Conservation (phyloP, 2,329 filamentous ascomycete species). For the Macrophomina tecta region DNA sequence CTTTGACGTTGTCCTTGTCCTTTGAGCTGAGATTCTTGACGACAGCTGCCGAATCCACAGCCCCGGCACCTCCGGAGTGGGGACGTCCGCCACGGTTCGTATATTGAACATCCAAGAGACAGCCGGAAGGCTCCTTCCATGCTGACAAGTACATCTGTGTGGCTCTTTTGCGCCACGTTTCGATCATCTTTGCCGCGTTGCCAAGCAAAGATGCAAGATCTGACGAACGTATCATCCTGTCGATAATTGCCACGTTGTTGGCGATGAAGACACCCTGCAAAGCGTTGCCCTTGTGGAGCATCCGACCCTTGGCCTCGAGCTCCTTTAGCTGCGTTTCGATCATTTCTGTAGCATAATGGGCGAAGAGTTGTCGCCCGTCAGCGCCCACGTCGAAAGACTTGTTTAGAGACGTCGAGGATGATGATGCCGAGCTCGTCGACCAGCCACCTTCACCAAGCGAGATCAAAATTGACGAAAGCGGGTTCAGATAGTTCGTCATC, state of each 20-base stretch:
- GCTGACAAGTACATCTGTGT: constrained; percentile 80
- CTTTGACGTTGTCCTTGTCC: constrained; percentile 94
- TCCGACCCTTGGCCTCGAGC: constrained; percentile 75
- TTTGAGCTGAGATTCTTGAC: constrained; percentile 84
- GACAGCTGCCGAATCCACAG: constrained; percentile 78
- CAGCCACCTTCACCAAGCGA: constrained; percentile 94
- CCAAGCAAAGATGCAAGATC: constrained; percentile 75
- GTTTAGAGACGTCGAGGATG: constrained; percentile 63
- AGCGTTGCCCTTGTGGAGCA: constrained; percentile 76
- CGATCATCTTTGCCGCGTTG: constrained; percentile 69
- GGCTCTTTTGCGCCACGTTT: constrained; percentile 87
- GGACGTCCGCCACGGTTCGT: constrained; percentile 78
- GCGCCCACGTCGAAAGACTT: constrained; percentile 86
- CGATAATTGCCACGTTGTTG: constrained; percentile 83
- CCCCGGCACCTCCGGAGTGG: constrained; percentile 56
- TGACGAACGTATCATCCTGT: constrained; percentile 81
- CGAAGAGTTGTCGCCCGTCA: constrained; percentile 85
- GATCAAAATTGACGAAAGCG: constrained; percentile 87
- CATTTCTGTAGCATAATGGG: constrained; percentile 87
- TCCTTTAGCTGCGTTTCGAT: constrained; percentile 79
- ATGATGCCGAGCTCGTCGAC: constrained; percentile 60
- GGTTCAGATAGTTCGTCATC: constrained; percentile 84
- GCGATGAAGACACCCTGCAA: constrained; percentile 87
- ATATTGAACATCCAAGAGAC: constrained; percentile 87
- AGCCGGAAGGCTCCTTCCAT: constrained; percentile 85